A percentile compares a stretch with the other conserved stretches of the same genome.
These are phyloP conservation scores for Saccharomycopsis fermentans DNA, from an alignment of 805 yeast species.

Conservation along the genomic window DNA sequence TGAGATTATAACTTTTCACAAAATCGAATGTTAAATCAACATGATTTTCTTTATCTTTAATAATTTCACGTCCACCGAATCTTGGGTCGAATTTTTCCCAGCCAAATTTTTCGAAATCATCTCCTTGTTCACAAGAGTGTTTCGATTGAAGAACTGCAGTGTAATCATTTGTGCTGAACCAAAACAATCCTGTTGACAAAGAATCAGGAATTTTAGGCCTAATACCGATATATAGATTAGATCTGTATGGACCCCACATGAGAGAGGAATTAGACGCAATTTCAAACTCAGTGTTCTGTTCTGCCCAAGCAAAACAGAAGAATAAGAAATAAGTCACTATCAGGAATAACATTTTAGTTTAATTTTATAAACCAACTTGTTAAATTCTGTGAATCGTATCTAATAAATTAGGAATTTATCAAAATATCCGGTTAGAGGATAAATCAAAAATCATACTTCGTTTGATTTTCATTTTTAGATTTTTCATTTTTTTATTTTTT, in stretches of 20 bases:
- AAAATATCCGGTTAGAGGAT: no score
- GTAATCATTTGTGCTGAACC: slow-evolving; percentile 64
- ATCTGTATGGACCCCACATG: slow-evolving; percentile 89
- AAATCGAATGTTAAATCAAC: slow-evolving; percentile 60
- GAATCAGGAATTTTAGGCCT: slow-evolving; percentile 74
- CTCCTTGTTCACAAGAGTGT: slow-evolving; percentile 67
- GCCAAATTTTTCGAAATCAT: slow-evolving; percentile 62
- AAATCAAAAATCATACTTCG: no score
- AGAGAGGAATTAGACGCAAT: slow-evolving; percentile 39
- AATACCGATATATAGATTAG: slow-evolving; percentile 78
- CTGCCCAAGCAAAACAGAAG: neutral
- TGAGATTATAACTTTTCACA: slow-evolving; percentile 39
- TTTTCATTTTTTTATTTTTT: neutral
- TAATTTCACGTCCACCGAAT: slow-evolving; percentile 70
- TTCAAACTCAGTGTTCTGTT: slow-evolving; percentile 20
- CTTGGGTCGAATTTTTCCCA: slow-evolving; percentile 90
- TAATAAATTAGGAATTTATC: no score
- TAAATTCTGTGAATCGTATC: no score
- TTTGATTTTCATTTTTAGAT: neutral
- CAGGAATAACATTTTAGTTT: neutral
- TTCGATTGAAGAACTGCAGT: slow-evolving; percentile 47
- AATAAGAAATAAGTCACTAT: neutral
- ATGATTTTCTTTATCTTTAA: slow-evolving; percentile 56
- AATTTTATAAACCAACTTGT: neutral
- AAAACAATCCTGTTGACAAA: slow-evolving; percentile 70